Base-by-base conservation (phyloP, 2,329 filamentous ascomycete genomes). In the Fusarium mangiferae region DNA sequence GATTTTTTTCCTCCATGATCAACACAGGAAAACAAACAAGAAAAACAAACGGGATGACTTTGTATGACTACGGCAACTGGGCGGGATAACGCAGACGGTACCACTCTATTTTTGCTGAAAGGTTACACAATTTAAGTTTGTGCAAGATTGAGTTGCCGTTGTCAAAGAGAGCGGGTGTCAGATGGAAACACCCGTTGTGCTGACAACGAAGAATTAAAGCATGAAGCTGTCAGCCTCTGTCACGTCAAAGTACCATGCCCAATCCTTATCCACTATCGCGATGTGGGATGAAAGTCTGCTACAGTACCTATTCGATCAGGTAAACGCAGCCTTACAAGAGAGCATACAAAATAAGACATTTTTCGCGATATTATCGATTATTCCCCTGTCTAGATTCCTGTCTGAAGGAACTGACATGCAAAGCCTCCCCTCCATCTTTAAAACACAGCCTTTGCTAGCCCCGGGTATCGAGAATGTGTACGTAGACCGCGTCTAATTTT, bases 401-500 rank as follows among this genome's bases (percentile, higher is more conserved):
- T 55, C 51, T 41, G 11, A 15, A 42, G 46, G 66, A 39, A 57
- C 44, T 44, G 38, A n/a, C 52, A 28, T 56, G 63, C 68, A 64
- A 72, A 63, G 69, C 68, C 69, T 68, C 69, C 69, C 55, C 58
- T 68, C 59, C 65, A 67, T 62, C 68, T 65, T 46, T 14, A 48
- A 33, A 70, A 68, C 73, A 76, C 74, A 72, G 72, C 74, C 74
- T 57, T 63, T 62, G 28, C 51, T 73, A 69, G 66, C 58, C 60
- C 66, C 69, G 66, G 66, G 66, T 68, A 68, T 66, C 49, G 28
- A 55, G 49, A 55, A 26, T 30, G 55, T 62, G 61, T 61, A 49
- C 42, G 42, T 61, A 63, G 38, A 56, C 42, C 30, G 35, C 49
- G 52, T 68, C 76, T 78, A 78, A 78, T 70, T 78, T 78, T 78